Conservation (phyloP, 352 stramenopile genomes). For the Phytophthora colocasiae region DNA sequence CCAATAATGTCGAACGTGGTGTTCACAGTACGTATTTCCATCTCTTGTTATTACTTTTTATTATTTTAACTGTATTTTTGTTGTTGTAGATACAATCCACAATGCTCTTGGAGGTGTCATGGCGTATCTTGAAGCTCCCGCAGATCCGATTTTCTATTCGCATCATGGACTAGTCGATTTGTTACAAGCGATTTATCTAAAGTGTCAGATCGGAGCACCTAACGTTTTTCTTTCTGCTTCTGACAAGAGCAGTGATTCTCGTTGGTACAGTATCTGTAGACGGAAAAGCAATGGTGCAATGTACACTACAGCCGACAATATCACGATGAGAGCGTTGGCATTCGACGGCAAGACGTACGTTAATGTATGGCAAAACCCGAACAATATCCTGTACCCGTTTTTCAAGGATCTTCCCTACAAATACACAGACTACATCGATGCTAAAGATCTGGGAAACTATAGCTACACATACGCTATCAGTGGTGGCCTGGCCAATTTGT, state of each 20-base stretch:
- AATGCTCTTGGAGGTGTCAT: slow-evolving; percentile 49
- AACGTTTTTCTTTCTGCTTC: slow-evolving; percentile 23
- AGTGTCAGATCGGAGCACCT: slow-evolving; percentile 52
- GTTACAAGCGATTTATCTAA: slow-evolving; percentile 61
- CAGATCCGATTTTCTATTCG: slow-evolving; percentile 63
- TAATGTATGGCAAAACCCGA: slow-evolving; percentile 43
- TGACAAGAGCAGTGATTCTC: slow-evolving; percentile 42
- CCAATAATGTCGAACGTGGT: slow-evolving; percentile 41
- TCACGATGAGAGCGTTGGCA: slow-evolving; percentile 35
- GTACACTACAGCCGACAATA: slow-evolving; percentile 33
- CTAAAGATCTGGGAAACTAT: slow-evolving; percentile 57
- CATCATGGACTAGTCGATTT: slow-evolving; percentile 60
- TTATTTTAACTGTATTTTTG: not conserved
- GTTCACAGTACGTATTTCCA: slow-evolving; percentile 54
- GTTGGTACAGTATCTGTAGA: slow-evolving; percentile 43
- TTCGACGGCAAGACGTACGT: slow-evolving; percentile 35
- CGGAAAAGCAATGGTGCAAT: slow-evolving; percentile 6
- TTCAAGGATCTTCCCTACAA: slow-evolving; percentile 65
- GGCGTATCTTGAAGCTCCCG: slow-evolving; percentile 52
- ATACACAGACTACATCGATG: slow-evolving; percentile 56
- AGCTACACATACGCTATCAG: slow-evolving; percentile 71
- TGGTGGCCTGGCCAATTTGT: slow-evolving; percentile 56
- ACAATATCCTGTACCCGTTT: slow-evolving; percentile 62
- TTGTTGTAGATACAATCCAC: slow-evolving; percentile 52
- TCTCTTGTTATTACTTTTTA: not conserved